Evolutionary conservation across 768 basidiomycete species (phyloP), one percentile per base, ranked within the genome.

Genomic region (Obba rivulosa): DNA sequence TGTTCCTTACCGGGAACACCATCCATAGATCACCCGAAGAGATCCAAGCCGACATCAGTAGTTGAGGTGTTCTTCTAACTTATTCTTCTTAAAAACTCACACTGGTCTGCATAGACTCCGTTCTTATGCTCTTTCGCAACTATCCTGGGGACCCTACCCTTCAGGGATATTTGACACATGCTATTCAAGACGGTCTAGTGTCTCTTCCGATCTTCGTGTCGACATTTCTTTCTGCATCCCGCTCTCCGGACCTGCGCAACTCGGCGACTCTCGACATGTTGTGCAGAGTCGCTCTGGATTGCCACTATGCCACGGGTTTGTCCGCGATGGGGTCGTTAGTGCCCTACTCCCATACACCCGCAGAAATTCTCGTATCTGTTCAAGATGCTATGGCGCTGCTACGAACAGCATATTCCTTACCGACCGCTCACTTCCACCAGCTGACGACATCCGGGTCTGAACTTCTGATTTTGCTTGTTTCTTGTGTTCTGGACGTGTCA

Each of bases 121-220:
- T 89, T 10, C 69, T 91, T 39, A 66, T 76, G 8, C 71, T 90
- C 14, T 87, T 80, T 58, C 71, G 78, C 45, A 74, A 76, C 41
- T 85, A 86, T 56, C 83, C 85, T 20, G 85, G 80, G n/a, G 80
- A 86, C 58, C 77, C 78, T 17, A 72, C 72, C 38, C 73, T 91
- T n/a, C 76, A 79, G 49, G 75, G 71, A 38, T 91, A 91, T 59
- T 64, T 90, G 43, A 78, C 72, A 54, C 61, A 66, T 48, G 83
- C 85, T 4, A 70, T 90, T 22, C 67, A 75, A 48, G 69, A 75
- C 38, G 73, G 76, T 9, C 63, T 81, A 37, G 64, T 88, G 14
- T 78, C 84, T 8, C 65, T 83, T 18, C 62, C 78, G 9, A 73
- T 70, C 13, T 87, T 84, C 56, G 74, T 87, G 7, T 62, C 80